These are phyloP conservation scores for Naematelia encephala DNA, from an alignment of 768 basidiomycete species.

Conservation along the genomic window DNA sequence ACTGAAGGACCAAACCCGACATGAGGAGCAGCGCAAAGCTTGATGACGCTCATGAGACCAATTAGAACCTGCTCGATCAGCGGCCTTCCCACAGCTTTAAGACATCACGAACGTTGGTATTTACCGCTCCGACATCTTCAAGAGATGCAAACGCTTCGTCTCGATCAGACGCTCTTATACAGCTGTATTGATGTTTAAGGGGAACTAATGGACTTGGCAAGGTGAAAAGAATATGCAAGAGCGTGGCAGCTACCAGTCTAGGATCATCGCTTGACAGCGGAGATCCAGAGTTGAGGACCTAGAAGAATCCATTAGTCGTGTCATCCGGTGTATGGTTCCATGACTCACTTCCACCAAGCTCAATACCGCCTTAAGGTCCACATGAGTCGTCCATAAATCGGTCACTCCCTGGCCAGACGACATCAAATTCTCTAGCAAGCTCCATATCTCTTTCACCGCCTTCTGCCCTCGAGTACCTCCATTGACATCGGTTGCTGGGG, in stretches of 20 bases:
- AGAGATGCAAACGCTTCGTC: slow-evolving; percentile 42
- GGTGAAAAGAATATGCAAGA: slow-evolving; percentile 25
- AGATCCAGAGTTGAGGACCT: not conserved
- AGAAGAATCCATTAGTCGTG: not conserved
- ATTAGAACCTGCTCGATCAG: slow-evolving; percentile 28
- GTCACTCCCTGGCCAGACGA: slow-evolving; percentile 11
- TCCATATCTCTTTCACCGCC: slow-evolving; percentile 35
- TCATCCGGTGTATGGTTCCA: not conserved
- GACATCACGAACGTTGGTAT: slow-evolving; percentile 36
- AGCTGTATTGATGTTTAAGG: slow-evolving; percentile 15
- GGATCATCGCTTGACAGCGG: not conserved
- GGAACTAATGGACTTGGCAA: slow-evolving; percentile 33
- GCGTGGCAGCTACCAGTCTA: slow-evolving; percentile 9
- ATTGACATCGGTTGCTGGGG: slow-evolving; percentile 3
- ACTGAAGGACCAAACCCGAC: not conserved
- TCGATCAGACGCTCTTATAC: slow-evolving; percentile 19
- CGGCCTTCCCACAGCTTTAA: not conserved
- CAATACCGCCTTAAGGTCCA: slow-evolving; percentile 4
- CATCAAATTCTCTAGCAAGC: slow-evolving; percentile 38
- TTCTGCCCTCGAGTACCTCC: not conserved
- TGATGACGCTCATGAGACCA: slow-evolving; percentile 33
- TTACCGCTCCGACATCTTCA: slow-evolving; percentile 29
- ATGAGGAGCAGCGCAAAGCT: slow-evolving; percentile 18
- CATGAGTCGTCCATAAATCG: slow-evolving; percentile 16
- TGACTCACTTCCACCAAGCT: slow-evolving; percentile 34